phyloP scores from a whole-genome alignment of 331 rosid species.

The Telfairia occidentalis region DNA sequence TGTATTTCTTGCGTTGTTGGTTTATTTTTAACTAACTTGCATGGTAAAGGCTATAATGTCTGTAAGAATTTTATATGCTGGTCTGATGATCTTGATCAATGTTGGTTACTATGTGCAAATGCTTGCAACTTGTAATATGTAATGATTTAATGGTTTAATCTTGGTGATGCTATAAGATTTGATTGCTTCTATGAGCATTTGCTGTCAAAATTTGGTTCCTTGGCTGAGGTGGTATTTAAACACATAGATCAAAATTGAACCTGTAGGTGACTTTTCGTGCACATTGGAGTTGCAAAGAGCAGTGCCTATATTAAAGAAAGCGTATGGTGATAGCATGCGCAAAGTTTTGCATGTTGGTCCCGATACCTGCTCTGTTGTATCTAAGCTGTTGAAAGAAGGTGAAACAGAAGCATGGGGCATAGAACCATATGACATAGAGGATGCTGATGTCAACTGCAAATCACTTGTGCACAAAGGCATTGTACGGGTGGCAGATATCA shows the following conservation, averaged over 20 bases:
- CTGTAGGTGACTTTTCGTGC: slow-evolving; percentile 63
- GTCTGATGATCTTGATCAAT: neutral
- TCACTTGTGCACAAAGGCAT: slow-evolving; percentile 63
- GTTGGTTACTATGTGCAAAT: neutral
- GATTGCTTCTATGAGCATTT: neutral
- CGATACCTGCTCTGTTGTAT: slow-evolving; percentile 73
- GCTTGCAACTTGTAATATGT: neutral
- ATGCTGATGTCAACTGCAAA: slow-evolving; percentile 60
- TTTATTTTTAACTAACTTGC: neutral
- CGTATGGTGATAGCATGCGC: slow-evolving; percentile 59
- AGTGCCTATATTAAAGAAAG: slow-evolving; percentile 52
- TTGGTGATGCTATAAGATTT: neutral
- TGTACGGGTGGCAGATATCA: slow-evolving; percentile 75
- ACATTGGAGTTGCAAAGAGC: slow-evolving; percentile 63
- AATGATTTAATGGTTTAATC: neutral
- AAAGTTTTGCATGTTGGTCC: slow-evolving; percentile 84
- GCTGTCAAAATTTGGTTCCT: neutral
- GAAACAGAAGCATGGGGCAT: slow-evolving; percentile 89
- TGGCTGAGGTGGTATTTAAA: slow-evolving; percentile 1
- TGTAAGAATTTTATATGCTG: neutral
- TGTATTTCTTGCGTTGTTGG: neutral
- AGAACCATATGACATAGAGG: slow-evolving; percentile 83
- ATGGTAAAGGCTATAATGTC: neutral
- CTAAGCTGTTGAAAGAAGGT: slow-evolving; percentile 48
- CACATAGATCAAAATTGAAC: neutral